phyloP scores from a whole-genome alignment of 108 stramenopile species.

The Fragilariopsis cylindrus region DNA sequence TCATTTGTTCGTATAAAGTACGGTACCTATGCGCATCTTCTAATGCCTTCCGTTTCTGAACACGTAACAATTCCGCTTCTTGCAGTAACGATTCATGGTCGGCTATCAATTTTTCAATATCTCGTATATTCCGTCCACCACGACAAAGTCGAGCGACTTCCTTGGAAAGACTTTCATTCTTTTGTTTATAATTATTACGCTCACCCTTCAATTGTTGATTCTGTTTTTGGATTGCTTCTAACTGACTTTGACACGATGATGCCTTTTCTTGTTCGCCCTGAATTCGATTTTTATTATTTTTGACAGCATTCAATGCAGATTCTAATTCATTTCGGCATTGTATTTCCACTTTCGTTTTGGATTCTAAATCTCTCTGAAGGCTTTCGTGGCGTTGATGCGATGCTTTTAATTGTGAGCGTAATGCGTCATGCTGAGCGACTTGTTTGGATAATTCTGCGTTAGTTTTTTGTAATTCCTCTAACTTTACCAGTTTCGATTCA shows the following conservation, averaged over 20 bases:
- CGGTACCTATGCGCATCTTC: constrained; percentile 53
- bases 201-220: constrained; percentile 71
- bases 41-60: constrained; percentile 54
- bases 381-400: constrained; percentile 20
- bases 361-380: constrained; percentile 27
- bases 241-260: constrained; percentile 24
- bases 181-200: constrained; percentile 68
- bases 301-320: constrained; percentile 27
- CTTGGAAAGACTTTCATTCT: constrained; percentile 70
- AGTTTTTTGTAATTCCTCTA: constrained; percentile 45
- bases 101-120: constrained; percentile 49
- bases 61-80: constrained; percentile 53
- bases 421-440: constrained; percentile 33
- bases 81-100: constrained; percentile 49
- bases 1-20: constrained; percentile 46
- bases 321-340: constrained; percentile 50
- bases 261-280: constrained; percentile 29
- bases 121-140: constrained; percentile 42
- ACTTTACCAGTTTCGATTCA: constrained; percentile 62
- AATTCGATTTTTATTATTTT: constrained; percentile 37
- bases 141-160: constrained; percentile 59
- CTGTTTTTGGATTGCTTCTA: constrained; percentile 44
- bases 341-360: constrained; percentile 33
- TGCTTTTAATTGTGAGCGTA: constrained; percentile 31
- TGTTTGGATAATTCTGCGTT: constrained; percentile 28